phyloP scores from a whole-genome alignment of 2,329 filamentous ascomycete species.

The Aspergillus arachidicola region DNA sequence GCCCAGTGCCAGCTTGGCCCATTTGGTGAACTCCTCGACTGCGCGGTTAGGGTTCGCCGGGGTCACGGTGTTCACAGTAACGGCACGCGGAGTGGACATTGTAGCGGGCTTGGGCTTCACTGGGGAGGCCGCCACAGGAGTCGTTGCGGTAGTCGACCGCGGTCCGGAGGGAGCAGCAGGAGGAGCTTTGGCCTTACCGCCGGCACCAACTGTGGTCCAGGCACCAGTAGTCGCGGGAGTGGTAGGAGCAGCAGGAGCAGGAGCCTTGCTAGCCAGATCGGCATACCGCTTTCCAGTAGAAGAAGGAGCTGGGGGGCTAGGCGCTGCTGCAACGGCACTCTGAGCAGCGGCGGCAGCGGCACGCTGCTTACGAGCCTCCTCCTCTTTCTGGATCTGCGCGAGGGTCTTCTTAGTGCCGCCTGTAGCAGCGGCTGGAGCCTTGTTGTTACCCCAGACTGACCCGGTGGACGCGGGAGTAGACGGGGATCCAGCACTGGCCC shows the following conservation, averaged over 20 bases:
- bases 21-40: slow-evolving; percentile 91
- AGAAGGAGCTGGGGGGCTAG: slow-evolving; percentile 43
- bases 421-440: slow-evolving; percentile 40
- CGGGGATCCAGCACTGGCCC: slow-evolving; percentile 76
- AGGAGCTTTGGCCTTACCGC: slow-evolving; percentile 85
- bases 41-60: slow-evolving; percentile 60
- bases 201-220: slow-evolving; percentile 94
- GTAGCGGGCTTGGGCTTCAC: slow-evolving; percentile 58
- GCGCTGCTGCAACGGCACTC: slow-evolving; percentile 37
- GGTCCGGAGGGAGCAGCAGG: slow-evolving; percentile 47
- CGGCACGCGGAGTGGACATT: slow-evolving; percentile 52
- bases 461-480: slow-evolving; percentile 58
- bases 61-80: slow-evolving; percentile 49
- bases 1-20: slow-evolving; percentile 77
- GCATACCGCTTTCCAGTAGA: slow-evolving; percentile 82
- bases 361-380: slow-evolving; percentile 85
- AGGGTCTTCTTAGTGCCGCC: slow-evolving; percentile 77
- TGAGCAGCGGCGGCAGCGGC: slow-evolving; percentile 55
- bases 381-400: slow-evolving; percentile 94
- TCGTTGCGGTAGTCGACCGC: slow-evolving; percentile 51
- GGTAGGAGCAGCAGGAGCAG: slow-evolving; percentile 48
- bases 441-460: slow-evolving; percentile 56
- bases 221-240: slow-evolving; percentile 56
- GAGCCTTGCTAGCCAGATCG: slow-evolving; percentile 82
- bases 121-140: slow-evolving; percentile 39